Evolutionary conservation across 2,329 filamentous ascomycete genomes (phyloP).

Genomic region (Fusarium sp.): DNA sequence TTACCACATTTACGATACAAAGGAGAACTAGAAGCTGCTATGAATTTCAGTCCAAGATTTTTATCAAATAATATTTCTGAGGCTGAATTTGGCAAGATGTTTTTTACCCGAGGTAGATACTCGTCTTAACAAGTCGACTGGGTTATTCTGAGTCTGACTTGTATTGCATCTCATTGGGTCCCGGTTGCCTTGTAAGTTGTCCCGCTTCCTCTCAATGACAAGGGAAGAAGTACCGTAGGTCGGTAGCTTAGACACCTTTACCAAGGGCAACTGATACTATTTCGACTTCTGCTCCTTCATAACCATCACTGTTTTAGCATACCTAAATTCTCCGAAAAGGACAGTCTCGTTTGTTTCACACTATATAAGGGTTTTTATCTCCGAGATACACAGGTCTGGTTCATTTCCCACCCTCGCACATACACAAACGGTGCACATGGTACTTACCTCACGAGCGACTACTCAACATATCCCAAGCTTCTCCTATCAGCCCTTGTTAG

Average conservation of each 20-base stretch:
- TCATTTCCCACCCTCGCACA: constrained; percentile 38
- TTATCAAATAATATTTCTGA: neutral
- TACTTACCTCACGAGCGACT: constrained; percentile 1
- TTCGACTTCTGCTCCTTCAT: neutral
- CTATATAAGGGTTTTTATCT: neutral
- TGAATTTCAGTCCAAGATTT: too few relatives aligned
- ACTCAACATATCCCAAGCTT: constrained; percentile 1
- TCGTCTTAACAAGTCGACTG: neutral
- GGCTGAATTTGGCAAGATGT: too few relatives aligned
- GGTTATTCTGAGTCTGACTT: neutral
- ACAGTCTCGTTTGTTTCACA: neutral
- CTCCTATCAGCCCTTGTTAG: neutral
- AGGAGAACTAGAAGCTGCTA: neutral
- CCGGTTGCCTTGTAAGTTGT: neutral
- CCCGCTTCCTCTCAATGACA: constrained; percentile 6
- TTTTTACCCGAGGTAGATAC: neutral
- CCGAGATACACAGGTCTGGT: constrained; percentile 14
- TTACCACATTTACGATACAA: neutral
- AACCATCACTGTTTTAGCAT: neutral
- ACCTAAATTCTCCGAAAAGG: neutral
- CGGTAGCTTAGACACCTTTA: neutral
- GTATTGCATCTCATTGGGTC: neutral
- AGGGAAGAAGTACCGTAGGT: neutral
- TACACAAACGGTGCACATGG: neutral
- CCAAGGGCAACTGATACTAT: neutral